Base-by-base conservation (phyloP, 1,139 yeast species). In the Ogataea hybrid region DNA sequence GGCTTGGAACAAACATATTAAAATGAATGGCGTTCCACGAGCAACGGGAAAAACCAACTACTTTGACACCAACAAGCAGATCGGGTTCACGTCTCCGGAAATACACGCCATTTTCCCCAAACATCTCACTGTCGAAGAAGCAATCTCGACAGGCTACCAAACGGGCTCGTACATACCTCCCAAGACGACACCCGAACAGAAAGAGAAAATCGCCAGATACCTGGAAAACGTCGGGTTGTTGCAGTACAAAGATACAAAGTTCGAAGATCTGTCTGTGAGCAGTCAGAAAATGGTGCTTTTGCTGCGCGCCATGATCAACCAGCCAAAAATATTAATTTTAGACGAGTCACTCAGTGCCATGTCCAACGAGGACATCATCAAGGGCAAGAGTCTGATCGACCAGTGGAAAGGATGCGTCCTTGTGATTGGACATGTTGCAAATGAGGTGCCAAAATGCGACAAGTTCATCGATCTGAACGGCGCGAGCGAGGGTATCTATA, bases 331-430 rank as follows among this genome's bases (percentile, higher is more conserved):
- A 3, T 67, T 92, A 37, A 84, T 92, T 41, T 68, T 92, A 3
- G 98, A 92, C 60, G 98, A 92, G 65, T 96, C 97, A 0, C 81
- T 92, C 49, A 85, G 96, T 12, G 94, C 92, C 23, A 87, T 90
- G 94, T 88, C 84, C 38, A 83, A 79, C 44, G 75, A 67, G 23
- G 70, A 81, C 30, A 74, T 89, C 62, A 68, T 70, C 18, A 70
- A 70, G 47, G 89, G 96, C 50, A 89, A 86, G 56, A 67, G 69
- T 12, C 58, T 83, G n/a, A 68, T 89, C 12, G 73, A 77, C 32
- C 62, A 71, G 17, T 78, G 84, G 70, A 46, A 52, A 10, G 84
- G 90, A 2, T 81, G 95, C 0, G 79, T 84, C 5, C 69, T 90
- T 35, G 70, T 83, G 1, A 85, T 90, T 30, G 95, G 95, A 0